Percentiles rank a stretch among this genome's conserved stretches.
Conservation (phyloP, 2,329 filamentous ascomycete species). For the Arthrobotrys conoides region DNA sequence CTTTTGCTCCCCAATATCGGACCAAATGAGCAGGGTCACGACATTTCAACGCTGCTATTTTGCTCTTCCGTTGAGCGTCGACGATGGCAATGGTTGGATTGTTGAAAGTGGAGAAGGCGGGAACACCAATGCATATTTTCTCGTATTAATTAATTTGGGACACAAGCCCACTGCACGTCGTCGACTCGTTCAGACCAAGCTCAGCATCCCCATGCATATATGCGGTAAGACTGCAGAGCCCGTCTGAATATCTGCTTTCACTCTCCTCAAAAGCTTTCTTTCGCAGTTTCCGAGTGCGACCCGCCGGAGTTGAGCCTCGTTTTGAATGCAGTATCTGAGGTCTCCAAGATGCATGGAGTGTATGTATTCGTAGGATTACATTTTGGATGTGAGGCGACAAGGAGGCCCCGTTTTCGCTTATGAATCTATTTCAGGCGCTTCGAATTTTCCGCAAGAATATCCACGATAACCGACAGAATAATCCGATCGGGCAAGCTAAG, state of each 20-base stretch:
- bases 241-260: conserved; percentile 17
- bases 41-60: conserved; percentile 44
- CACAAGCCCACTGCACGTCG: conserved; percentile 25
- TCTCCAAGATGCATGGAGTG: conserved; percentile 25
- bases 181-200: conserved; percentile 43
- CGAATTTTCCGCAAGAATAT: conserved; percentile 60
- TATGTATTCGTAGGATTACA: conserved; percentile 26
- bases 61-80: conserved; percentile 30
- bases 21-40: conserved; percentile 43
- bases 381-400: conserved; percentile 48
- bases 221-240: conserved; percentile 52
- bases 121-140: conserved; percentile 57
- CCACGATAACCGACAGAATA: conserved; percentile 61
- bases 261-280: conserved; percentile 16
- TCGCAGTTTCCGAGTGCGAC: conserved; percentile 52
- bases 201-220: conserved; percentile 30
- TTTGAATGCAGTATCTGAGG: conserved; percentile 31
- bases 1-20: conserved; percentile 40
- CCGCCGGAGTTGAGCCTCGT: conserved; percentile 51
- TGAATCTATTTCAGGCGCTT: conserved; percentile 58
- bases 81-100: conserved; percentile 22
- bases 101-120: conserved; percentile 49
- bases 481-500: conserved; percentile 60
- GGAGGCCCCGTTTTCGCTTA: conserved; percentile 55
- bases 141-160: conserved; percentile 53